Percentiles rank a stretch among this genome's conserved stretches.
These are phyloP conservation scores for Epicoccum sorghinum DNA, from an alignment of 2,329 filamentous ascomycete species.

Conservation along the genomic window DNA sequence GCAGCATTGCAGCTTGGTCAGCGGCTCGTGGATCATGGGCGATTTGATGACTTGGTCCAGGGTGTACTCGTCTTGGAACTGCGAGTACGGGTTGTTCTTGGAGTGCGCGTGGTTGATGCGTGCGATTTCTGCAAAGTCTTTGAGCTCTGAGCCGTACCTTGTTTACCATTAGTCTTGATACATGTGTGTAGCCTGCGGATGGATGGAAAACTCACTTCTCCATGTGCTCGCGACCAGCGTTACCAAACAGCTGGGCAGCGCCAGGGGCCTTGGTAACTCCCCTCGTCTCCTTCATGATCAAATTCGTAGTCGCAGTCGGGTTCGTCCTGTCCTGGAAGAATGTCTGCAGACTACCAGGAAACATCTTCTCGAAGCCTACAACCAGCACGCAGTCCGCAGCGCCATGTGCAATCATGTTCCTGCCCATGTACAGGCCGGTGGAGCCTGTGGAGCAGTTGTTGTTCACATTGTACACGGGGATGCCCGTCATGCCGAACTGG, in stretches of 20 bases:
- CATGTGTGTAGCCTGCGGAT: too few species aligned
- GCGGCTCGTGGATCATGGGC: slow-evolving; percentile 79
- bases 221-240: slow-evolving; percentile 92
- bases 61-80: slow-evolving; percentile 92
- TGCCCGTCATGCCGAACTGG: slow-evolving; percentile 96
- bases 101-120: slow-evolving; percentile 93
- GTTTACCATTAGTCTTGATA: too few species aligned
- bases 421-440: slow-evolving; percentile 83
- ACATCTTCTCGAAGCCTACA: slow-evolving; percentile 98
- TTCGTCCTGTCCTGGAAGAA: slow-evolving; percentile 86
- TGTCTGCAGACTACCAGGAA: slow-evolving; percentile 80
- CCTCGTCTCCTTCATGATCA: slow-evolving; percentile 83
- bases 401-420: slow-evolving; percentile 78
- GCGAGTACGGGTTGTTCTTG: slow-evolving; percentile 93
- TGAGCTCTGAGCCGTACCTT: slow-evolving; percentile 78
- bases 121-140: slow-evolving; percentile 94
- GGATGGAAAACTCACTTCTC: slow-evolving; percentile 68
- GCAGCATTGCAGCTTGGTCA: slow-evolving; percentile 98
- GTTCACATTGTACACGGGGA: slow-evolving; percentile 97
- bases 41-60: slow-evolving; percentile 79
- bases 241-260: slow-evolving; percentile 93
- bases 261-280: slow-evolving; percentile 82
- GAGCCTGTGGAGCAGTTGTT: slow-evolving; percentile 98
- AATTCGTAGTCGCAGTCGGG: slow-evolving; percentile 72
- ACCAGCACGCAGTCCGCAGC: slow-evolving; percentile 88